phyloP scores from a whole-genome alignment of 495 filamentous ascomycete species.

The Neurospora sp. region DNA sequence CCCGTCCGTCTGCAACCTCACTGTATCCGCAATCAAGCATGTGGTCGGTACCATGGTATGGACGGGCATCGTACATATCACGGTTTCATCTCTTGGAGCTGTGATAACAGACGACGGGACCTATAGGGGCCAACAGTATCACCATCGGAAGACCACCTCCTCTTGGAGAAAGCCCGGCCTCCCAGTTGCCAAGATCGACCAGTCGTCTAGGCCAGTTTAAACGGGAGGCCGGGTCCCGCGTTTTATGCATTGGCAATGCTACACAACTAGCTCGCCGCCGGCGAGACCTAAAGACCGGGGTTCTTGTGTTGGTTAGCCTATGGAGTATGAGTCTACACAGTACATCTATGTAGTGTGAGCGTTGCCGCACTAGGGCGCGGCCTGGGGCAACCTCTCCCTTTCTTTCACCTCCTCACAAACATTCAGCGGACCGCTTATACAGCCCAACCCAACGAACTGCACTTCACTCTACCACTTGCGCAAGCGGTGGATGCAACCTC shows the following conservation, averaged over 20 bases:
- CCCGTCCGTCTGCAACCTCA: not conserved
- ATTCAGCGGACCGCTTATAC: not conserved
- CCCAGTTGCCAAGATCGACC: slow-evolving; percentile 11
- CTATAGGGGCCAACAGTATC: slow-evolving; percentile 3
- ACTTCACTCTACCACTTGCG: slow-evolving; percentile 1
- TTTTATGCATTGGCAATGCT: slow-evolving; percentile 6
- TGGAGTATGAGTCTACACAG: not conserved
- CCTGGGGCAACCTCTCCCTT: not conserved
- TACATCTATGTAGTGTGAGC: not conserved
- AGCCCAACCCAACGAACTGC: not conserved
- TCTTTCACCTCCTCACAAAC: not conserved
- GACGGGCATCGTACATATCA: not conserved
- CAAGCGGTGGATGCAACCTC: not conserved
- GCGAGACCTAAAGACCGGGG: slow-evolving; percentile 5
- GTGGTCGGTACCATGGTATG: not conserved
- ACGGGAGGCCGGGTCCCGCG: slow-evolving; percentile 26
- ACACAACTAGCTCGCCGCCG: slow-evolving; percentile 1
- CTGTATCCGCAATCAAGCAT: not conserved
- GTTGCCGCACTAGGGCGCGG: not conserved
- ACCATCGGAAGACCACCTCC: slow-evolving; percentile 10
- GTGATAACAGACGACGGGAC: not conserved
- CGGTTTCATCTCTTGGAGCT: not conserved
- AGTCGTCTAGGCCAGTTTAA: slow-evolving; percentile 10
- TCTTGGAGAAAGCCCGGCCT: slow-evolving; percentile 8
- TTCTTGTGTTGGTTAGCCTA: slow-evolving; percentile 1